Evolutionary conservation across 192 early-diverging fungal species (phyloP), one percentile per base, ranked within the genome.

Genomic region (Lunasporangiospora selenospora): DNA sequence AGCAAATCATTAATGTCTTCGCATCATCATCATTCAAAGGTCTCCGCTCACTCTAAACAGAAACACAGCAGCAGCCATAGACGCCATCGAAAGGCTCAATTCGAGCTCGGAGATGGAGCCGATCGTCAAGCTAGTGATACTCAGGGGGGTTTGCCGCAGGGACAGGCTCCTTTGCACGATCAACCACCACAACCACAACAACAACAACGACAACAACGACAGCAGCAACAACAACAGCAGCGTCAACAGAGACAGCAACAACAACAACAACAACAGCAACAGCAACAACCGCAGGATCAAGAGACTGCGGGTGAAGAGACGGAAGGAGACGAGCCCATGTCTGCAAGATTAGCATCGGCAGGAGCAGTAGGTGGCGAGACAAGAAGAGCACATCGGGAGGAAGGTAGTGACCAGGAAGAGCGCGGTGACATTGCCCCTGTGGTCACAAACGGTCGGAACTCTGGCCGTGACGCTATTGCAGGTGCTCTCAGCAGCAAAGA

Each of bases 61-160:
- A n/a, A n/a, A n/a, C n/a, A n/a, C n/a, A n/a, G n/a, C 60, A 34
- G 12, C 39, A 52, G 19, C 37, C 44, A 29, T 1, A 16, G 32
- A 16, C 48, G 41, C 13, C 51, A 56, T 12, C 36, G 50, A 51
- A 67, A 67, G 23, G 56, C 65, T 15, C 65, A 67, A 31, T 58
- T 67, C 30, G 65, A 67, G 42, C 38, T 58, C 19, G 65, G 54
- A 19, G 53, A 49, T 29, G 47, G 41, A 49, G 33, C 26, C 31
- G 15, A 41, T 52, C 42, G 33, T 21, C 11, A 15, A 34, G 16
- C 40, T 21, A 5, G 43, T 4, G n/a, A n/a, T n/a, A n/a, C n/a
- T n/a, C n/a, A n/a, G n/a, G n/a, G n/a, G n/a, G n/a, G n/a, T n/a
- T n/a, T n/a, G n/a, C n/a, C n/a, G n/a, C n/a, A n/a, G n/a, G n/a